A percentile compares a stretch with the other conserved stretches of the same genome.
Evolutionary conservation across 2,329 filamentous ascomycete genomes (phyloP).

Genomic region (Aspergillus udagawae): DNA sequence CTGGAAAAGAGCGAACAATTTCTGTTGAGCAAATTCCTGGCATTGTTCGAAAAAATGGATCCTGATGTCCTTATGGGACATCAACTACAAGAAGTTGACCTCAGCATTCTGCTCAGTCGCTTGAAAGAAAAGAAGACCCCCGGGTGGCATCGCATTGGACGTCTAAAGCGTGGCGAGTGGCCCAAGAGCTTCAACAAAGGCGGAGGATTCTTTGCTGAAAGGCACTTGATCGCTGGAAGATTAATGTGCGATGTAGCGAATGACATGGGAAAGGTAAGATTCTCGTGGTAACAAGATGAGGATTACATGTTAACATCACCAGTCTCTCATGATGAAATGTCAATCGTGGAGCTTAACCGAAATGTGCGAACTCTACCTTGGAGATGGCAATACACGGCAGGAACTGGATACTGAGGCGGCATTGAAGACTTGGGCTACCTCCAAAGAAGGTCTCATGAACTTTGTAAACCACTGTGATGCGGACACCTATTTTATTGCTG

Average conservation of each 20-base stretch:
- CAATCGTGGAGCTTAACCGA: slow-evolving; percentile 97
- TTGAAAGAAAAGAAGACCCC: slow-evolving; percentile 86
- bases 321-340: slow-evolving; percentile 91
- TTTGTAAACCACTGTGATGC: slow-evolving; percentile 92
- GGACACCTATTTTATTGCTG: slow-evolving; percentile 93
- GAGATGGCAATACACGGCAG: slow-evolving; percentile 65
- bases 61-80: slow-evolving; percentile 93
- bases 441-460: slow-evolving; percentile 82
- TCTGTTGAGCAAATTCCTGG: slow-evolving; percentile 82
- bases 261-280: slow-evolving; percentile 74
- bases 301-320: slow-evolving; percentile 20
- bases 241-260: slow-evolving; percentile 92
- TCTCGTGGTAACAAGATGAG: background rate
- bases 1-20: slow-evolving; percentile 80
- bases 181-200: slow-evolving; percentile 80
- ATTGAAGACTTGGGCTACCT: slow-evolving; percentile 79
- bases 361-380: slow-evolving; percentile 90
- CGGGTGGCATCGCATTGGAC: slow-evolving; percentile 89
- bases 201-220: slow-evolving; percentile 87
- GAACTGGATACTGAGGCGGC: slow-evolving; percentile 88
- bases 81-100: slow-evolving; percentile 95
- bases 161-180: slow-evolving; percentile 80
- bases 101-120: slow-evolving; percentile 81
- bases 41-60: slow-evolving; percentile 80
- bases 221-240: slow-evolving; percentile 82